A percentile compares a stretch with the other conserved stretches of the same genome.
Evolutionary conservation across 2,329 filamentous ascomycete genomes (phyloP).

Genomic region (Aspergillus intermedius): DNA sequence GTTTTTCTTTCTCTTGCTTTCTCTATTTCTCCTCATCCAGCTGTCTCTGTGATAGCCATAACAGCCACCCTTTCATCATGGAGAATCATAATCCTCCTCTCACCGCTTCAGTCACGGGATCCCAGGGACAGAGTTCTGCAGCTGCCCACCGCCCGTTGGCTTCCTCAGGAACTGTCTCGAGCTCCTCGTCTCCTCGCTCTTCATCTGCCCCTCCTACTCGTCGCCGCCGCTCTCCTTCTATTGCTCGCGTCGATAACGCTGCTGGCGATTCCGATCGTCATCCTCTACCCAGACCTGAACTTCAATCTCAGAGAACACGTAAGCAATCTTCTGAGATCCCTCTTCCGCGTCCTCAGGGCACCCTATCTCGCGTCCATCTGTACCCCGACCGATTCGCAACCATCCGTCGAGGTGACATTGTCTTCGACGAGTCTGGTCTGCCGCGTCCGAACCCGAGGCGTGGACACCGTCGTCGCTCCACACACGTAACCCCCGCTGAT

Average conservation of each 20-base stretch:
- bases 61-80: conserved; percentile 1
- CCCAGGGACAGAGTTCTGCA: conserved; percentile 9
- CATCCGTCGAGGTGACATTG: conserved; percentile 13
- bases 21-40: background rate
- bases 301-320: background rate
- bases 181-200: background rate
- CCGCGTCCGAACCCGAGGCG: conserved; percentile 28
- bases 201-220: background rate
- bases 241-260: background rate
- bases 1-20: background rate
- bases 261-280: background rate
- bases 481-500: conserved; percentile 34
- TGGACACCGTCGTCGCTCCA: conserved; percentile 37
- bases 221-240: background rate
- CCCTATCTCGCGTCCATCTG: background rate
- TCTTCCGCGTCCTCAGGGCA: background rate
- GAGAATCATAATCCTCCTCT: conserved; percentile 2
- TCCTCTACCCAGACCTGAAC: background rate
- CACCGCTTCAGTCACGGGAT: conserved; percentile 7
- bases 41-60: background rate
- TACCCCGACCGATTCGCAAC: conserved; percentile 5
- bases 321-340: background rate
- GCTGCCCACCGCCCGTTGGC: conserved; percentile 18
- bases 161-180: conserved; percentile 4
- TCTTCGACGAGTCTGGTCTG: conserved; percentile 22